phyloP scores from a whole-genome alignment of 2,329 filamentous ascomycete species.

The Hirsutella minnesotensis region DNA sequence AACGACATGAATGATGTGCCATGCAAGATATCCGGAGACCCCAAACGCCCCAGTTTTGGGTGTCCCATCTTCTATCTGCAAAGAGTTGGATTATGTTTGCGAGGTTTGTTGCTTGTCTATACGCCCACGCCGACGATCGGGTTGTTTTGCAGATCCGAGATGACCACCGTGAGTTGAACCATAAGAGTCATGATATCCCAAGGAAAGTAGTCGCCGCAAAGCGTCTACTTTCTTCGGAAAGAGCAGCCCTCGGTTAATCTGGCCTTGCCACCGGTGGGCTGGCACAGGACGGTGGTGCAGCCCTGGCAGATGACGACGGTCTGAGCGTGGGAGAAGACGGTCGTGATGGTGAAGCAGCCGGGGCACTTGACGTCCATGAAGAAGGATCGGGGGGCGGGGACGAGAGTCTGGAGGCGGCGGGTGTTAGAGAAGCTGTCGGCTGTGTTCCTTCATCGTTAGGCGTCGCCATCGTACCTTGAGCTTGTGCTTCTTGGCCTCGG shows the following conservation, averaged over 20 bases:
- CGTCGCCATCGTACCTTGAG: constrained; percentile 66
- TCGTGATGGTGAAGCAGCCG: constrained; percentile 99
- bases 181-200: constrained; percentile 36
- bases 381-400: constrained; percentile 95
- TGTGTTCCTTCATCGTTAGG: constrained; percentile 5
- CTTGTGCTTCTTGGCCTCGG: constrained; percentile 99
- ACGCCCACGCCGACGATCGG: constrained; percentile 34
- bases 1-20: constrained; percentile 37
- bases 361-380: constrained; percentile 99
- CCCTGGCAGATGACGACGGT: constrained; percentile 99
- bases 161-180: constrained; percentile 39
- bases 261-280: constrained; percentile 98
- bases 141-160: constrained; percentile 47
- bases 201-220: constrained; percentile 33
- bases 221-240: constrained; percentile 97
- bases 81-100: constrained; percentile 34
- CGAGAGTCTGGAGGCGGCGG: constrained; percentile 55
- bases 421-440: constrained; percentile 9
- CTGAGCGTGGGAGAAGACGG: constrained; percentile 99
- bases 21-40: constrained; percentile 75
- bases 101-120: constrained; percentile 30
- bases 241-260: constrained; percentile 99
- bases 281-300: constrained; percentile 98
- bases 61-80: constrained; percentile 65
- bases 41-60: constrained; percentile 59